These are phyloP conservation scores for Limonium bicolor DNA, from an alignment of 148 eudicot genomes.

Conservation along the genomic window DNA sequence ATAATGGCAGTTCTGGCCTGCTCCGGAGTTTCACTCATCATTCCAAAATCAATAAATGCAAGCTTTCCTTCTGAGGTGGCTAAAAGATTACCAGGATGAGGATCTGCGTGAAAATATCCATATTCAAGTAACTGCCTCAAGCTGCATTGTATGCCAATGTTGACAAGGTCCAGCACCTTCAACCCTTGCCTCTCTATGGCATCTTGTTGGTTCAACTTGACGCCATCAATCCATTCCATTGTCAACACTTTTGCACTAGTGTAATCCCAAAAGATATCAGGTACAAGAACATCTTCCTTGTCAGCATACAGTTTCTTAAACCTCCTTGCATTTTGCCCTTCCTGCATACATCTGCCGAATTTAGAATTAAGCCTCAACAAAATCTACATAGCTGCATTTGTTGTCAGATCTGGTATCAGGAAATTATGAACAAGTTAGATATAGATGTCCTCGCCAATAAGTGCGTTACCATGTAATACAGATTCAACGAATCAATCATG, in stretches of 20 bases:
- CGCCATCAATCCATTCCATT: constrained; percentile 98
- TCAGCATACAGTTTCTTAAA: constrained; percentile 96
- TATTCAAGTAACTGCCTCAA: constrained; percentile 94
- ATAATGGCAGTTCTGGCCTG: constrained; percentile 92
- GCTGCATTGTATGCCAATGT: constrained; percentile 94
- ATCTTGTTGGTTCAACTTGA: constrained; percentile 76
- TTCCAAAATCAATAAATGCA: constrained; percentile 97
- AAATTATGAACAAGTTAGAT: no score
- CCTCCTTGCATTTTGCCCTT: constrained; percentile 97
- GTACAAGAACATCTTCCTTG: constrained; percentile 88
- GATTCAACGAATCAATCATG: no score
- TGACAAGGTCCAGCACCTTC: constrained; percentile 87
- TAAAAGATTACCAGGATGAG: constrained; percentile 96
- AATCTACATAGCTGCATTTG: constrained; percentile 9
- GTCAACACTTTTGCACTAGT: constrained; percentile 88
- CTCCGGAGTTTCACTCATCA: constrained; percentile 99
- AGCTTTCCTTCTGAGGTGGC: constrained; percentile 99
- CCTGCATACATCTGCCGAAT: constrained; percentile 90
- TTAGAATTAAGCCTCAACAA: constrained; percentile 54
- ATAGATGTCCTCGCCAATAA: no score
- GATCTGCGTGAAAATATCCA: constrained; percentile 98
- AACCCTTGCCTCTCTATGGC: constrained; percentile 90
- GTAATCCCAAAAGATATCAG: constrained; percentile 98
- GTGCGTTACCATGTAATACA: no score
- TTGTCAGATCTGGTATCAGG: no score